Evolutionary conservation across 495 filamentous ascomycete genomes (phyloP).

Genomic region (Hyaloscypha variabilis): DNA sequence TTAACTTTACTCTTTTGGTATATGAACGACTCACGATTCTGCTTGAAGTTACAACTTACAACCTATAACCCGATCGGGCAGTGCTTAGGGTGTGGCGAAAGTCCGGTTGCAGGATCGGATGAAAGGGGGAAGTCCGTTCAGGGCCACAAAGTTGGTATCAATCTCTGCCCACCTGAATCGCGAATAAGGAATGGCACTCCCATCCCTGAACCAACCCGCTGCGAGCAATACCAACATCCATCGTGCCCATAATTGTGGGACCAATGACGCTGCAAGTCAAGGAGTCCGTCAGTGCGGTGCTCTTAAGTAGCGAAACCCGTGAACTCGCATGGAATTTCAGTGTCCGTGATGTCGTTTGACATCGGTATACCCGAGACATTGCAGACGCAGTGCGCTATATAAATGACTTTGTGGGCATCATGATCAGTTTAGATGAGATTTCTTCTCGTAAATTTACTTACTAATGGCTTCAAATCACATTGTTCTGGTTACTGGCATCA

Average conservation of each 20-base stretch:
- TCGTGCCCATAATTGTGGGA: background rate
- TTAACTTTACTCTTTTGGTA: background rate
- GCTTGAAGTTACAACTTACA: too few species aligned
- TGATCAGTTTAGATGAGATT: too few species aligned
- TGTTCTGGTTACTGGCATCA: constrained; percentile 59
- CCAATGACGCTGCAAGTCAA: background rate
- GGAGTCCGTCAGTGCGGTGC: background rate
- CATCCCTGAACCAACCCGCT: background rate
- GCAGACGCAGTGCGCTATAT: background rate
- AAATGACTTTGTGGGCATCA: background rate
- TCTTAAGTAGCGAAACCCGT: background rate
- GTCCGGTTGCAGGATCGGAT: too few species aligned
- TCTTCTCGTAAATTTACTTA: too few species aligned
- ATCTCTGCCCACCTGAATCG: background rate
- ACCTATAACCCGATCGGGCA: too few species aligned
- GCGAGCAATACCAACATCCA: background rate
- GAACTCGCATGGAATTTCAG: background rate
- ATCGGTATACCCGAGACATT: background rate
- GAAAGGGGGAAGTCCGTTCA: too few species aligned
- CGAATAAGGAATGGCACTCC: background rate
- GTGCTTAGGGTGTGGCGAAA: too few species aligned
- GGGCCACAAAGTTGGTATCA: too few species aligned
- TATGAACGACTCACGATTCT: too few species aligned
- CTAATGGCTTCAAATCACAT: constrained; percentile 8
- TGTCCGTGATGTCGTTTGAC: background rate